Evolutionary conservation across 768 basidiomycete species (phyloP), one percentile per base, ranked within the genome.

Genomic region (Cyclocybe cylindracea): DNA sequence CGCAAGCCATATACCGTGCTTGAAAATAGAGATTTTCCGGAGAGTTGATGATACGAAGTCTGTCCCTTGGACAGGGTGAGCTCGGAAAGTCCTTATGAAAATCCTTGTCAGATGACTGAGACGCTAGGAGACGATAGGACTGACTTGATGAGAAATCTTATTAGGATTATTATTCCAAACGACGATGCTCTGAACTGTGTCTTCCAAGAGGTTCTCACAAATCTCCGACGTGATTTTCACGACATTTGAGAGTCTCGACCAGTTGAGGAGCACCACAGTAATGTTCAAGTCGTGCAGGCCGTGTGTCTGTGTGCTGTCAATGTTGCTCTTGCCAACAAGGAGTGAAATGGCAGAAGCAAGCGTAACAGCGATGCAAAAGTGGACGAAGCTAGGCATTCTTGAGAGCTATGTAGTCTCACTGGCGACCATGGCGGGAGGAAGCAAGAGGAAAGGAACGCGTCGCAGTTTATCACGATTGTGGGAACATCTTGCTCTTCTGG

Each of bases 211-310:
- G 7, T 73, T 57, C 3, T 64, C 66, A 59, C 86, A 87, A 10
- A 87, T 70, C 18, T 74, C 60, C 18, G 77, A 75, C 13, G 73
- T 72, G 46, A 89, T 83, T 44, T 74, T 73, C 37, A 77, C 61
- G 38, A 89, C 82, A 55, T 89, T 89, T 0, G 75, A 68, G 18
- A 86, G 74, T 13, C 84, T 77, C 44, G 80, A 82, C 87, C 86
- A 88, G 64, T 87, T 88, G 39, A 87, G 70, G 36, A 89, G 60
- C 37, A 87, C 69, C 6, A 78, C 80, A 5, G 82, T 83, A 10
- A 78, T 78, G 54, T 81, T 73, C 38, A 47, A 39, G 11, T 10
- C 32, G 19, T 33, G 14, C 37, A 9, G 8, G 18, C 33, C 9
- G 31, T 13, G 7, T 40, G 24, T 5, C 29, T n/a, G 36, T 35